Base-by-base conservation (phyloP, 768 basidiomycete species). In the Leccinum boreale region DNA sequence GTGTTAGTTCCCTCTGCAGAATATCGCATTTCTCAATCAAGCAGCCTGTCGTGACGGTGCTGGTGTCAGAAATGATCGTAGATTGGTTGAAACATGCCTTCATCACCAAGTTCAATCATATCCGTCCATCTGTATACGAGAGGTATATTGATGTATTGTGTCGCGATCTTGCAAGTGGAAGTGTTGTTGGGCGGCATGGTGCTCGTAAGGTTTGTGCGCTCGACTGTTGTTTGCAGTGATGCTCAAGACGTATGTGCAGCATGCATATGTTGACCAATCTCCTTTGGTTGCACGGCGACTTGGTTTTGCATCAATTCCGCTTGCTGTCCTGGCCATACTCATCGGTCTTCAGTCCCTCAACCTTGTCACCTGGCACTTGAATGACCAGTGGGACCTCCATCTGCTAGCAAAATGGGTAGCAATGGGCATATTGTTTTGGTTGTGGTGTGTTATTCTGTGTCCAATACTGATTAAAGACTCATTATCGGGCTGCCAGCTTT, bases 11-110 rank as follows among this genome's bases (percentile, higher is more conserved):
- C n/a, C 10, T 45, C 24, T 14, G 52, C 14, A 15, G 33, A 11
- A 24, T 17, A 11, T 42, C 10, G n/a, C 21, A n/a, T 35, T 12
- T 31, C 42, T 57, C 29, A 56, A 23, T 44, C 24, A 35, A 26
- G 65, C 24, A 97, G 94, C 97, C 97, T 21, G 94, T 96, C 2
- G 63, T 98, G 51, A 90, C 91, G 2, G 97, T 99, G 3, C 79
- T 98, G 72, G 67, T 86, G 4, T 96, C 94, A 2, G 97, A 99
- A 72, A 90, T 92, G 82, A 72, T 90, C 12, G 97, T 99, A 11
- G 97, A 99, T 70, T 99, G 96, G 96, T 79, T 98, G 52, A 99
- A 99, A 71, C 97, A 99, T 67, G 96, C 95, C 10, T 99, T 98
- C 75, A 98, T 99, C 66, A 96, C 95, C 52, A 99, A 99, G 73